Evolutionary conservation across 768 basidiomycete genomes (phyloP).

Genomic region (Leccinum broughii): DNA sequence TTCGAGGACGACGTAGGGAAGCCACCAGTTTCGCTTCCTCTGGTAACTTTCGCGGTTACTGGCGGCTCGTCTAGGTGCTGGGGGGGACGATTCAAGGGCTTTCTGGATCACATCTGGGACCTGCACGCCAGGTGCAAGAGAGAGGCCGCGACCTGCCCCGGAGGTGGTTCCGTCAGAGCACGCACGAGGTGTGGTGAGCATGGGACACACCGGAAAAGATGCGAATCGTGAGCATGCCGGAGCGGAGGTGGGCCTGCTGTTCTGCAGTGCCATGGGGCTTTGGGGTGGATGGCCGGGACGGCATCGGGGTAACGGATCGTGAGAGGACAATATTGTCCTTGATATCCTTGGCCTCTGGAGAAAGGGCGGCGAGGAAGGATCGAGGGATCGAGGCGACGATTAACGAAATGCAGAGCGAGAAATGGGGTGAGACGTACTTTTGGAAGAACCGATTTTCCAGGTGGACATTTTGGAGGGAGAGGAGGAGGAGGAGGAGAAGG

Average conservation of each 20-base stretch:
- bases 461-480: conserved; percentile 44
- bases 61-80: conserved; percentile 53
- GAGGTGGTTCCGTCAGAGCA: not conserved
- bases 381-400: conserved; percentile 7
- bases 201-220: conserved; percentile 80
- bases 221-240: conserved; percentile 91
- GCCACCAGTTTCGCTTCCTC: conserved; percentile 90
- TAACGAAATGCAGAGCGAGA: not conserved
- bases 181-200: conserved; percentile 14
- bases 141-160: conserved; percentile 68
- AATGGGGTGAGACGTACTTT: conserved; percentile 28
- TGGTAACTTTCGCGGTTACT: conserved; percentile 90
- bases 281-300: conserved; percentile 79
- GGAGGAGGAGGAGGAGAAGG: not conserved
- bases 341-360: conserved; percentile 63
- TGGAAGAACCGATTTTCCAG: conserved; percentile 50
- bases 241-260: conserved; percentile 60
- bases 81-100: conserved; percentile 66
- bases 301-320: conserved; percentile 78
- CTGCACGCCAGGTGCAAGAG: conserved; percentile 72
- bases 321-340: conserved; percentile 73
- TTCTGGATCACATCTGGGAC: conserved; percentile 85
- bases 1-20: conserved; percentile 96
- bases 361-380: conserved; percentile 5
- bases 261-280: conserved; percentile 54